These are phyloP conservation scores for Botryotinia narcissicola DNA, from an alignment of 2,329 filamentous ascomycete species.

Conservation along the genomic window DNA sequence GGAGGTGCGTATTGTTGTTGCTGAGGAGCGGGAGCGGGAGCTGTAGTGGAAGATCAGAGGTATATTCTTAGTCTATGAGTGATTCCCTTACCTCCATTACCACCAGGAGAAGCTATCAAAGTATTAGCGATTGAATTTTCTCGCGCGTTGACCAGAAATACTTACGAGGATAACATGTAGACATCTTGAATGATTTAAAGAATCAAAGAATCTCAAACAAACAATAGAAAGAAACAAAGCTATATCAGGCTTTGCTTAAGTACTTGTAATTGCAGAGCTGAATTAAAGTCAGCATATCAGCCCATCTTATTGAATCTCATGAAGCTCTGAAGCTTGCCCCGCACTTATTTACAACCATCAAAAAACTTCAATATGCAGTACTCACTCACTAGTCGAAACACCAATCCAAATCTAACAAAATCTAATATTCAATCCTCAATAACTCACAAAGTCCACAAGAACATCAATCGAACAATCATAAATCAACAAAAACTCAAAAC, in stretches of 20 bases:
- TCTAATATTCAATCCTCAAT: background rate
- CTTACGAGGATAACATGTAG: slow-evolving; percentile 40
- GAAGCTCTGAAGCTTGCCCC: slow-evolving; percentile 14
- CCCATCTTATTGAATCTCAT: background rate
- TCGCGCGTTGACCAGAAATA: slow-evolving; percentile 18
- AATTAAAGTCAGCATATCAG: slow-evolving; percentile 13
- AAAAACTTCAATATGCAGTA: background rate
- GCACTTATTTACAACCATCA: background rate
- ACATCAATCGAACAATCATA: background rate
- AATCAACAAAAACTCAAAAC: background rate
- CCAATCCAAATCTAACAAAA: background rate
- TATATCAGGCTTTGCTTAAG: background rate
- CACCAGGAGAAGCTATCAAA: slow-evolving; percentile 35
- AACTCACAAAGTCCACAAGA: background rate
- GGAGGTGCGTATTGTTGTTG: slow-evolving; percentile 35
- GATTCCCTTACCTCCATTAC: slow-evolving; percentile 28
- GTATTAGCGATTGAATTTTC: slow-evolving; percentile 26
- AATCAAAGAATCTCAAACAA: background rate
- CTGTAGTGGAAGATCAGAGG: slow-evolving; percentile 19
- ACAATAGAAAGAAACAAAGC: background rate
- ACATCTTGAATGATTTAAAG: slow-evolving; percentile 29
- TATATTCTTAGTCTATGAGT: background rate
- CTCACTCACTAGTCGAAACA: background rate
- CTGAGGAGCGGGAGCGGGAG: slow-evolving; percentile 16
- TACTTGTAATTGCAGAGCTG: background rate